Evolutionary conservation across 306 rosid species (phyloP), one percentile per base, ranked within the genome.

Genomic region (Fragaria nilgerrensis): DNA sequence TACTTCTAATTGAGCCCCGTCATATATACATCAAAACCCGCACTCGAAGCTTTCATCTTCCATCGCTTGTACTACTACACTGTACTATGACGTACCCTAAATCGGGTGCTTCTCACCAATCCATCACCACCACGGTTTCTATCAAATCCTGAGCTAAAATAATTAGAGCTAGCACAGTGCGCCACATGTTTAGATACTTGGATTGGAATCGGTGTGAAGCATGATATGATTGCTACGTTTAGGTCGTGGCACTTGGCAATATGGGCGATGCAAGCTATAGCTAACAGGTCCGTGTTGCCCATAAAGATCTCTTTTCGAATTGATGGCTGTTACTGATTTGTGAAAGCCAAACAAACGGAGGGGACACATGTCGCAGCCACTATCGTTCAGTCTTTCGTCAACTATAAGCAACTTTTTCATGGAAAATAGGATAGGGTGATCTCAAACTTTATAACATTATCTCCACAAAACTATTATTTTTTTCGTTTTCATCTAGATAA

Each of bases 341-440:
- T 70, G 77, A 63, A 44, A 81, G 44, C 75, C 65, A 22, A 12
- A 70, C 79, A 39, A 65, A 50, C 29, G n/a, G 15, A 1, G 32
- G 32, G 44, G 91, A 86, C 94, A 89, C 91, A 58, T 88, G 92
- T 78, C 82, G 23, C 68, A 7, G 0, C 1, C 1, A 62, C 1
- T 2, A 16, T 39, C 10, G 17, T n/a, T 73, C 29, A n/a, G 19
- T 63, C 8, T 56, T 48, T 59, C 44, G 78, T 56, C 10, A 56
- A 12, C 53, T 20, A 9, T 10, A 36, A 17, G 32, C 47, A 4
- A 4, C 4, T 39, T 79, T 73, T 78, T 79, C 32, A n/a, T 1
- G 68, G 13, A 20, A 49, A 80, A 41, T 34, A 25, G 25, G 55
- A 29, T 39, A 34, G 14, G n/a, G 17, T 47, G 16, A 47, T 19